Evolutionary conservation across 768 basidiomycete species (phyloP), one percentile per base, ranked within the genome.

Genomic region (Trametes meyenii): DNA sequence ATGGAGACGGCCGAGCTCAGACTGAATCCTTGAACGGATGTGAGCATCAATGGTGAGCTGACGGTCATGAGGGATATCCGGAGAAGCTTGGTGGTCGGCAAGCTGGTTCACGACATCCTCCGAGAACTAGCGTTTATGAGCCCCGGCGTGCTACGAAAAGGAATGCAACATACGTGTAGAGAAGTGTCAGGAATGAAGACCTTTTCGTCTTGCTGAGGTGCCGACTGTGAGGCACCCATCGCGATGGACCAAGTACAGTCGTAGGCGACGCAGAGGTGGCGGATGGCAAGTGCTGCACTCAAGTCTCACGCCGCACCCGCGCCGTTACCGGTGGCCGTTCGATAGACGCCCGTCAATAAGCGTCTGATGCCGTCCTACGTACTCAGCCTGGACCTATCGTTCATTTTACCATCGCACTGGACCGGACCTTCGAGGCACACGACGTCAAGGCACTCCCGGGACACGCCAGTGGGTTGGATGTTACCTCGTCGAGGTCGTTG

Each of bases 71-170:
- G 84, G 79, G 2, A 86, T 84, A 50, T 80, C 80, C 11, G 87
- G 76, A 1, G 86, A 79, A 44, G 84, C 81, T 38, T 83, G 72
- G 60, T 82, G 78, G 75, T 92, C 87, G 19, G 86, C 80, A 63
- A 95, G 87, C 59, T 88, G 85, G 77, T 89, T 85, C 70, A 95
- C 86, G 59, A 96, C 85, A 73, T 89, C 85, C 49, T 84, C 84
- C n/a, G 90, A 90, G 76, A 96, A 91, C 92, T 95, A 67, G 19
- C 53, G 42, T 46, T 23, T 14, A 61, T 64, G 42, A 49, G 65
- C 38, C 13, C 4, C 42, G 36, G 23, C 19, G 45, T n/a, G 16
- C 5, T 45, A 40, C 36, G 42, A 36, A 23, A 23, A 21, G 11
- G 24, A 8, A 38, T 2, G 35, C 29, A 52, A 67, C 70, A 44